These are phyloP conservation scores for Debaryomyces coudertii DNA, from an alignment of 1,139 yeast species.

Conservation along the genomic window DNA sequence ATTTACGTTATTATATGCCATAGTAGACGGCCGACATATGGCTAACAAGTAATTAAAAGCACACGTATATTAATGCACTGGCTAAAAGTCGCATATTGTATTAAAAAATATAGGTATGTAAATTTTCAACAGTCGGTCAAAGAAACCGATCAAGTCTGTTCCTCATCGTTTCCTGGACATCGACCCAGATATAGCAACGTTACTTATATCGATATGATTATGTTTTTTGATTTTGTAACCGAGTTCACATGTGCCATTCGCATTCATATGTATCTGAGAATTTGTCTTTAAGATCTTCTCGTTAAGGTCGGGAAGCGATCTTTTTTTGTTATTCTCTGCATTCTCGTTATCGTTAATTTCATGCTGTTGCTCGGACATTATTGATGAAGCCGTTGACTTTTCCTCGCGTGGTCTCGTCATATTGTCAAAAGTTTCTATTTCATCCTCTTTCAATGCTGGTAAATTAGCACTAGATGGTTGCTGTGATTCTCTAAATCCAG, in stretches of 20 bases:
- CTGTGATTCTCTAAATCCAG: constrained; percentile 1
- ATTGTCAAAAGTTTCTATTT: constrained; percentile 7
- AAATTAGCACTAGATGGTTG: constrained; percentile 12
- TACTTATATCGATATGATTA: constrained; percentile 47
- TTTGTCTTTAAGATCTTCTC: constrained; percentile 12
- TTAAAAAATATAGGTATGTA: background rate
- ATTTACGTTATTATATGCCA: constrained; percentile 8
- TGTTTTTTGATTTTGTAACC: constrained; percentile 50
- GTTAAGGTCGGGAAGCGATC: constrained; percentile 2
- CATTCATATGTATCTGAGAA: constrained; percentile 29
- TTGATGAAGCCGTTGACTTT: background rate
- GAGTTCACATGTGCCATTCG: constrained; percentile 43
- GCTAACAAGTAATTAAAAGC: too few relatives aligned
- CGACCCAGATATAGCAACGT: constrained; percentile 34
- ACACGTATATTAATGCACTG: too few relatives aligned
- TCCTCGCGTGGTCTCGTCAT: background rate
- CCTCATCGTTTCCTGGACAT: constrained; percentile 21
- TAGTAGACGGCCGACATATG: background rate
- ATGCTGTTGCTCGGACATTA: background rate
- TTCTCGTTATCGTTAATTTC: background rate
- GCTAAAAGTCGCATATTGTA: too few relatives aligned
- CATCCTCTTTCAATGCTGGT: constrained; percentile 29
- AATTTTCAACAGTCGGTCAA: background rate
- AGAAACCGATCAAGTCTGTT: too few relatives aligned
- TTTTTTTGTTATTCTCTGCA: background rate